Evolutionary conservation across 2,329 filamentous ascomycete species (phyloP).

Genomic region (Xylariomycetidae sp.): DNA sequence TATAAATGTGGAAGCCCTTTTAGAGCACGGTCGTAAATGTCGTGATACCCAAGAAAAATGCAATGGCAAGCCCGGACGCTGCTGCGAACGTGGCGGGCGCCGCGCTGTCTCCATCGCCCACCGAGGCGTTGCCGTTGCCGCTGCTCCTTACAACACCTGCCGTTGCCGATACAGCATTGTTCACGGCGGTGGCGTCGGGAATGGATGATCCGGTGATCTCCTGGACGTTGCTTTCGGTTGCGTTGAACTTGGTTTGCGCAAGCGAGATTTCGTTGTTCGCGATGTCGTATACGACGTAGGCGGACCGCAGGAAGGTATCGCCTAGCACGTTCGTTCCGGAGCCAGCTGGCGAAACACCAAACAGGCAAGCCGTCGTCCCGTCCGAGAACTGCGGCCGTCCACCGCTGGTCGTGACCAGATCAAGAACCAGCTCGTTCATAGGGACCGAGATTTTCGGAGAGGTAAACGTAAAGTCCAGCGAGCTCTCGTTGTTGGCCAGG

Average conservation of each 20-base stretch:
- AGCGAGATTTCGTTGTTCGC: constrained; percentile 65
- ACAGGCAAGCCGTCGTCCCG: constrained; percentile 54
- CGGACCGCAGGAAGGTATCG: constrained; percentile 68
- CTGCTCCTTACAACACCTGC: constrained; percentile 29
- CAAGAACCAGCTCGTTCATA: constrained; percentile 55
- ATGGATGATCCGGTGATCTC: constrained; percentile 51
- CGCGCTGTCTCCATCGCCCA: constrained; percentile 8
- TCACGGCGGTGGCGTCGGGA: constrained; percentile 47
- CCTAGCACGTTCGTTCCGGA: constrained; percentile 56
- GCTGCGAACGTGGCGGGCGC: constrained; percentile 3
- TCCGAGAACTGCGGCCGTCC: constrained; percentile 44
- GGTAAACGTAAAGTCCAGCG: constrained; percentile 50
- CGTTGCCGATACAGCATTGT: constrained; percentile 43
- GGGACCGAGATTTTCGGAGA: constrained; percentile 46
- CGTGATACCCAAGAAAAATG: constrained; percentile 3
- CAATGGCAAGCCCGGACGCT: constrained; percentile 6
- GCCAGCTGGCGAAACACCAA: constrained; percentile 58
- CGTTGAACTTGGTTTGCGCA: constrained; percentile 60
- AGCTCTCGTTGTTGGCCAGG: constrained; percentile 33
- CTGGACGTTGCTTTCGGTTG: constrained; percentile 40
- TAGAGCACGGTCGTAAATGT: not conserved
- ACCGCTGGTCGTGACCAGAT: constrained; percentile 41
- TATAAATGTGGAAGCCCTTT: too few relatives aligned
- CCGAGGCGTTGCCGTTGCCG: constrained; percentile 13
- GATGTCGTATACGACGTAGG: constrained; percentile 71